Evolutionary conservation across 768 basidiomycete genomes (phyloP).

Genomic region (Amanita subjunquillea): DNA sequence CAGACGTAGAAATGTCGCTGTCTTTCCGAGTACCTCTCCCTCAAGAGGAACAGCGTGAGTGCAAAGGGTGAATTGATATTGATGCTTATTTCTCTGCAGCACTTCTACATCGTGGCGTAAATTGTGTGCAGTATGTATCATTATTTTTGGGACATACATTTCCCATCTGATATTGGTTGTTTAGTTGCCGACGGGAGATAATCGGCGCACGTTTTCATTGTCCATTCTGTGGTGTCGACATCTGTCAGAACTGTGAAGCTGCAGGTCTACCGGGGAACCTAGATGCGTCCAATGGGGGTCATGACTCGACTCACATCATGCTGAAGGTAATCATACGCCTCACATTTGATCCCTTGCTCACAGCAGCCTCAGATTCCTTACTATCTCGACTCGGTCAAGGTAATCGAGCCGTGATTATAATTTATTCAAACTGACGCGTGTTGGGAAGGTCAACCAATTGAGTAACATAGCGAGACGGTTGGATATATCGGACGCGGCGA

Average conservation of each 20-base stretch:
- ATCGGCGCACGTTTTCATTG: constrained; percentile 91
- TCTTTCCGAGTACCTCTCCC: constrained; percentile 27
- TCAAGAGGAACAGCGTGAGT: constrained; percentile 54
- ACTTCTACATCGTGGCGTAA: constrained; percentile 70
- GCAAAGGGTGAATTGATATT: background rate
- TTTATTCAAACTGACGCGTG: background rate
- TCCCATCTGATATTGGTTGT: background rate
- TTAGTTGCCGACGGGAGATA: constrained; percentile 81
- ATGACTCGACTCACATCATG: constrained; percentile 82
- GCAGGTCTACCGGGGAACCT: constrained; percentile 79
- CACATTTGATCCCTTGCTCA: constrained; percentile 2
- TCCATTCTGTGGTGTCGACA: constrained; percentile 79
- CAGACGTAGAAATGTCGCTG: constrained; percentile 39
- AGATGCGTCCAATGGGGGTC: constrained; percentile 67
- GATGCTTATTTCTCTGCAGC: constrained; percentile 31
- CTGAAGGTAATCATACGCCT: constrained; percentile 56
- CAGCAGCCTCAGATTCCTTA: constrained; percentile 62
- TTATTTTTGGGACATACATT: background rate
- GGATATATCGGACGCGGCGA: constrained; percentile 70
- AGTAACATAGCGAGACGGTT: constrained; percentile 43
- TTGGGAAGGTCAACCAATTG: constrained; percentile 1
- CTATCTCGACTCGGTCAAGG: constrained; percentile 45
- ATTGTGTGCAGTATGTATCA: constrained; percentile 71
- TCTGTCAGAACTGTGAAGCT: constrained; percentile 81
- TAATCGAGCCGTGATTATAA: background rate